Conservation (phyloP, 768 basidiomycete species). For the Kondoa malvinella region DNA sequence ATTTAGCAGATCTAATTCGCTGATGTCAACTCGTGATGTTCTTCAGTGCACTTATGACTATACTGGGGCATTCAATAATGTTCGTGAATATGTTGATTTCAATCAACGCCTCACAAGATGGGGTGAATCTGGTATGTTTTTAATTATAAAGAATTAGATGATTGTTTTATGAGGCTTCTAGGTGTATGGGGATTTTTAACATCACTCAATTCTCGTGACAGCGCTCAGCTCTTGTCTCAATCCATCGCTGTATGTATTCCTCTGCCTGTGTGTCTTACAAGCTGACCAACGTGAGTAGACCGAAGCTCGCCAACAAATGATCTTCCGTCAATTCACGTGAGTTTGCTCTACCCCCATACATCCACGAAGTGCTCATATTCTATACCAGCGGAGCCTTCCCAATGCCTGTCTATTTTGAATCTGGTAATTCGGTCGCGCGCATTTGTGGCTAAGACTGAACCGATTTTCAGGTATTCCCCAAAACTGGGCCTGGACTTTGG, state of each 20-base stretch:
- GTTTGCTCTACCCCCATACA: slow-evolving; percentile 28
- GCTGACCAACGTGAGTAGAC: too few relatives aligned
- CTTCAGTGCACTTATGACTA: slow-evolving; percentile 42
- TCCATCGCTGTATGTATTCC: too few relatives aligned
- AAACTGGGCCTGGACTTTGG: slow-evolving; percentile 45
- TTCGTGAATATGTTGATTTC: slow-evolving; percentile 47
- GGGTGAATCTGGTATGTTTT: slow-evolving; percentile 18
- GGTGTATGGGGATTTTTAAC: slow-evolving; percentile 46
- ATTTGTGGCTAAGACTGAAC: not conserved
- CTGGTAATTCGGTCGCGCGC: slow-evolving; percentile 41
- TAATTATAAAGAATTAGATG: not conserved
- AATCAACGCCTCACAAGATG: slow-evolving; percentile 39
- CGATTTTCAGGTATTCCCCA: not conserved
- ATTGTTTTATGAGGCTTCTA: slow-evolving; percentile 40
- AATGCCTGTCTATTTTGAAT: slow-evolving; percentile 38
- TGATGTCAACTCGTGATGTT: too few relatives aligned
- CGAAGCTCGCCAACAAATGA: slow-evolving; percentile 50
- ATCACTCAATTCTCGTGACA: slow-evolving; percentile 44
- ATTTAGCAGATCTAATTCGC: too few relatives aligned
- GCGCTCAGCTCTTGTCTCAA: slow-evolving; percentile 42
- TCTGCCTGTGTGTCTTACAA: too few relatives aligned
- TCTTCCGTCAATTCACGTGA: slow-evolving; percentile 48
- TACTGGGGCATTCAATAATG: slow-evolving; percentile 38
- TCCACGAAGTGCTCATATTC: too few relatives aligned
- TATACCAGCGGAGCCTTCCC: slow-evolving; percentile 7